phyloP scores from a whole-genome alignment of 805 yeast genomes.

The Candida wancherniae region DNA sequence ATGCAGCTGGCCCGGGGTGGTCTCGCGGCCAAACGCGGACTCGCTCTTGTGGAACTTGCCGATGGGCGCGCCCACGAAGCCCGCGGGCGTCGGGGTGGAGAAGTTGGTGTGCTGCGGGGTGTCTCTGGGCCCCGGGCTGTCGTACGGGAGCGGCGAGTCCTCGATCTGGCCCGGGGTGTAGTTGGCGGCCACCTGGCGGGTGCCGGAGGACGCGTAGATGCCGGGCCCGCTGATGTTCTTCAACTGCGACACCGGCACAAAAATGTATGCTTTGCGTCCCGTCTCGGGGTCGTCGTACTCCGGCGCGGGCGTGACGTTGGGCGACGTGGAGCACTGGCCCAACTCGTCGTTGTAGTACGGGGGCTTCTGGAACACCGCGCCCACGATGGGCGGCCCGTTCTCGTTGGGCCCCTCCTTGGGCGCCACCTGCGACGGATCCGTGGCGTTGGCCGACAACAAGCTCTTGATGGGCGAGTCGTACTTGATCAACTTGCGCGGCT shows the following conservation, averaged over 20 bases:
- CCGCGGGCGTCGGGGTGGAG: slow-evolving; percentile 8
- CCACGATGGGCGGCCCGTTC: slow-evolving; percentile 87
- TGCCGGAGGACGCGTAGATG: slow-evolving; percentile 12
- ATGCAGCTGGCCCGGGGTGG: slow-evolving; percentile 5
- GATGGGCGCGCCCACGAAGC: slow-evolving; percentile 1
- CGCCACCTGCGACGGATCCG: slow-evolving; percentile 72
- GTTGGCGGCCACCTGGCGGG: slow-evolving; percentile 13
- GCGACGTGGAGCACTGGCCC: slow-evolving; percentile 56
- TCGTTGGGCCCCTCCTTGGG: slow-evolving; percentile 77
- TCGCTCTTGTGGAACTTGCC: slow-evolving; percentile 5
- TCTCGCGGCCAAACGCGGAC: neutral
- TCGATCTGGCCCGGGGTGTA: slow-evolving; percentile 12
- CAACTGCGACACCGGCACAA: slow-evolving; percentile 42
- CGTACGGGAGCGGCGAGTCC: slow-evolving; percentile 8
- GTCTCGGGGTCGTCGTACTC: slow-evolving; percentile 35
- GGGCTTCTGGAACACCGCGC: slow-evolving; percentile 81
- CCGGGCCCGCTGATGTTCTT: slow-evolving; percentile 24
- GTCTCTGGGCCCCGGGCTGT: slow-evolving; percentile 4
- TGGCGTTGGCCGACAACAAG: slow-evolving; percentile 69
- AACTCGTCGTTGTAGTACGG: slow-evolving; percentile 76
- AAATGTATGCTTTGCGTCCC: slow-evolving; percentile 37
- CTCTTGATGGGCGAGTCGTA: slow-evolving; percentile 82
- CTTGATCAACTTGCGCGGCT: slow-evolving; percentile 64
- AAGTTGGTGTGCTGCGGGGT: slow-evolving; percentile 1
- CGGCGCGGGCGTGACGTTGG: slow-evolving; percentile 34